Evolutionary conservation across 108 stramenopile species (phyloP), one percentile per base, ranked within the genome.

Genomic region (Fragilaria crotonensis): DNA sequence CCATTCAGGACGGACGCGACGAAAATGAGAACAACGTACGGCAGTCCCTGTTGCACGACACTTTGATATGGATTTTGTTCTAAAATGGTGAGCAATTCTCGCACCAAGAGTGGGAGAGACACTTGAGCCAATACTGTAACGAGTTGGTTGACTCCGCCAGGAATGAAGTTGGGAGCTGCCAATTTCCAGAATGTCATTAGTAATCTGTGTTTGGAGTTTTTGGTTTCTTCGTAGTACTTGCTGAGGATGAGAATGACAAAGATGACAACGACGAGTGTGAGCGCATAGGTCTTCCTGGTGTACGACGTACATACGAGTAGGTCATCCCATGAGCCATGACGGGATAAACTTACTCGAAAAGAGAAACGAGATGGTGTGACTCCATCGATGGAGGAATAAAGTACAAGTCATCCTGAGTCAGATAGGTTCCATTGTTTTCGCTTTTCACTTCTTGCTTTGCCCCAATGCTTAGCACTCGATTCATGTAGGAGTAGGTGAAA

Each of bases 141-240:
- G 23, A 90, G 54, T 62, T 93, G 75, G 53, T 65, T 90, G 25
- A 79, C 53, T 23, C 83, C 90, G 2, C 90, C 88, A 21, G 79
- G 83, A n/a, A 80, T 14, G 61, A 80, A 89, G 7, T 65, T 71
- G 0, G 76, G 75, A 1, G 52, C 32, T 22, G 77, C 70, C 32
- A 89, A 47, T 0, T 63, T 45, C 78, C 78, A 94, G 27, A 94
- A 59, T 1, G 78, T 72, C 4, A 52, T 44, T 31, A 85, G n/a
- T n/a, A n/a, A 48, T n/a, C 78, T 36, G 1, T 19, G 50, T 4
- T 33, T 25, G 4, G 27, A n/a, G n/a, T n/a, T n/a, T n/a, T 27
- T 30, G 33, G 21, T 36, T 30, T 26, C n/a, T 21, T 4, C 0
- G 49, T 50, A 17, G 45, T 25, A 5, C 11, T 25, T 17, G 5